A percentile compares a stretch with the other conserved stretches of the same genome.
Conservation (phyloP, 2,329 filamentous ascomycete genomes). For the Tricladium varicosporioides region DNA sequence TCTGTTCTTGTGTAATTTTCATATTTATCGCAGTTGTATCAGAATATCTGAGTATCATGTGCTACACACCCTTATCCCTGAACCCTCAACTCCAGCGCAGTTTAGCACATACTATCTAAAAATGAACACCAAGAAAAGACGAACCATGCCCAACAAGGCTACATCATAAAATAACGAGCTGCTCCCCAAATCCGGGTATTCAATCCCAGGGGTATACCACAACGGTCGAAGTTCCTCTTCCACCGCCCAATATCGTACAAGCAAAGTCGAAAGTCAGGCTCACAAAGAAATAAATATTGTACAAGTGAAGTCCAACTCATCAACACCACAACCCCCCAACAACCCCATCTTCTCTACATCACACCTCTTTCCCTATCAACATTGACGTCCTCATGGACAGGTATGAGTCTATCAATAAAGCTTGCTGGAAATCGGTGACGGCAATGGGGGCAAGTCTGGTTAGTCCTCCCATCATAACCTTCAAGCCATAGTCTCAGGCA, state of each 20-base stretch:
- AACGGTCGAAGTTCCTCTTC: no score
- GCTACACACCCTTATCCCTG: no score
- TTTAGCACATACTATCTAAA: no score
- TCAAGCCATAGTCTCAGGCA: constrained; percentile 23
- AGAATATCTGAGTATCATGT: no score
- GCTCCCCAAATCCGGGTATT: no score
- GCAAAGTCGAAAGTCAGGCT: not conserved
- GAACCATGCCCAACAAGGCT: no score
- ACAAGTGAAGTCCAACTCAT: not conserved
- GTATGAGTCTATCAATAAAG: constrained; percentile 17
- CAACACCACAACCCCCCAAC: not conserved
- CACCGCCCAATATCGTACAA: no score
- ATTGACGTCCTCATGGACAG: constrained; percentile 1
- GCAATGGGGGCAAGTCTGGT: constrained; percentile 20
- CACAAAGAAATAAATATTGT: not conserved
- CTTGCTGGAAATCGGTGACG: constrained; percentile 11
- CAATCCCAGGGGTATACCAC: no score
- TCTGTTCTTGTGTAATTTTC: not conserved
- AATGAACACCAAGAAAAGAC: no score
- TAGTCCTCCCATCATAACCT: not conserved
- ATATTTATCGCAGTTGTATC: not conserved
- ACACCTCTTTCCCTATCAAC: constrained; percentile 2
- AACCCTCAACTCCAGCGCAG: no score
- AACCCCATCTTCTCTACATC: not conserved
- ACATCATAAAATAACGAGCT: no score